Base-by-base conservation (phyloP, 2,329 filamentous ascomycete species). In the Cladosporium velox region DNA sequence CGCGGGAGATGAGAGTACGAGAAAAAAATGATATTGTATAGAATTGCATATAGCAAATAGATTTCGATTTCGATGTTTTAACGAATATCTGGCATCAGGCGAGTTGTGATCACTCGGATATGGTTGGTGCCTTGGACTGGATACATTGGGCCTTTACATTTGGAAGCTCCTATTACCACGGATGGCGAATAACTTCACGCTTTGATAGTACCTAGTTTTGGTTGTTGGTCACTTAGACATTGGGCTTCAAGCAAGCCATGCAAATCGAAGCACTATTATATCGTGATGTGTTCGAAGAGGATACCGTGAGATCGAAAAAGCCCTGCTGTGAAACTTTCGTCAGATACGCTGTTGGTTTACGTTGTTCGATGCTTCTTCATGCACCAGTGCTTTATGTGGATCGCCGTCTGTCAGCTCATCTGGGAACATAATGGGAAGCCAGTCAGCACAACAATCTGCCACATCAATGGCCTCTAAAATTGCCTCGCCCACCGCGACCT, bases 401-500 rank as follows among this genome's bases (percentile, higher is more conserved):
- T 44, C 18, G 38, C 6, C 38, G 3, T 21, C n/a, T 4, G 41
- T 24, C 1, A 21, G 41, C n/a, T 47, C n/a, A 11, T 21, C 8
- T 44, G 7, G 7, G 3, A 3, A 47, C 18, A n/a, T 21, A 3
- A 44, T 24, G 5, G 18, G 10, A 24, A 47, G 41, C n/a, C 41
- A 47, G 41, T 47, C n/a, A 47, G n/a, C n/a, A 47, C 41, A 44
- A 15, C 21, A 47, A 7, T 47, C n/a, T 21, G n/a, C 41, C 12
- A 21, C 1, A 47, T 55, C 52, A 55, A 55, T 55, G 52, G 41
- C 65, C 68, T 60, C 60, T 67, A 24, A 35, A 55, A 2, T 51
- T 54, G 26, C 69, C 66, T 60, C 69, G 60, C 11, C 70, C 69
- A 11, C 70, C 69, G 55, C 54, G 54, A 49, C 59, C 52, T 28